A percentile compares a stretch with the other conserved stretches of the same genome.
These are phyloP conservation scores for Verticillium nubilum DNA, from an alignment of 2,329 filamentous ascomycete genomes.

Conservation along the genomic window DNA sequence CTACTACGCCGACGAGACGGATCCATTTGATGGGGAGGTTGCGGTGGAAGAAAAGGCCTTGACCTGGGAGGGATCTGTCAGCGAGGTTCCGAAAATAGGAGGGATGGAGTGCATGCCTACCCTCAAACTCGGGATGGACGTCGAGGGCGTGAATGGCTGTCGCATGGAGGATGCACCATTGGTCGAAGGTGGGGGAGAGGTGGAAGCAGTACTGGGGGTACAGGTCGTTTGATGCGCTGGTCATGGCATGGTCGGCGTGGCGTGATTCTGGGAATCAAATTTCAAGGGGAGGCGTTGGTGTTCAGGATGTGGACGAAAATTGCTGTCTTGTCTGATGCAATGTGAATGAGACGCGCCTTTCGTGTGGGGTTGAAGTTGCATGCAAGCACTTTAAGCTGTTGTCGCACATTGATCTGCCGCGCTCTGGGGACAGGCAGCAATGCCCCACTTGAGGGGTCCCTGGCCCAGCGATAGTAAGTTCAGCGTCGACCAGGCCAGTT, in stretches of 20 bases:
- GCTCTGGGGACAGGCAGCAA: neutral
- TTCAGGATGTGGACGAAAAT: neutral
- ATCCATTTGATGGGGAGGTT: slow-evolving; percentile 77
- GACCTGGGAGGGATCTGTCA: slow-evolving; percentile 21
- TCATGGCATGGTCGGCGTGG: slow-evolving; percentile 43
- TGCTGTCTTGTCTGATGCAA: neutral
- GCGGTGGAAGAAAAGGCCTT: slow-evolving; percentile 58
- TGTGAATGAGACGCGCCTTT: neutral
- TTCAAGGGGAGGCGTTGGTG: neutral
- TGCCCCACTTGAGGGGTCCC: neutral
- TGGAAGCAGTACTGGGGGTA: slow-evolving; percentile 62
- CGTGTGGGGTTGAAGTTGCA: neutral
- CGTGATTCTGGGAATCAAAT: neutral
- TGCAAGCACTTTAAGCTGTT: neutral
- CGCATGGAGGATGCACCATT: slow-evolving; percentile 52
- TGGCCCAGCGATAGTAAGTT: neutral
- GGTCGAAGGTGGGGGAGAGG: slow-evolving; percentile 54
- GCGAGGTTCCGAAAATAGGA: neutral
- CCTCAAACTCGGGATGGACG: slow-evolving; percentile 45
- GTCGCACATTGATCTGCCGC: neutral
- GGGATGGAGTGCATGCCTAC: slow-evolving; percentile 26
- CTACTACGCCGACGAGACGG: slow-evolving; percentile 64
- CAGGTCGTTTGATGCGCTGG: slow-evolving; percentile 28
- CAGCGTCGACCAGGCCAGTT: too few species aligned
- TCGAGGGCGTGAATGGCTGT: slow-evolving; percentile 44